phyloP scores from a whole-genome alignment of 345 rosid species.

The Bruguiera parviflora region DNA sequence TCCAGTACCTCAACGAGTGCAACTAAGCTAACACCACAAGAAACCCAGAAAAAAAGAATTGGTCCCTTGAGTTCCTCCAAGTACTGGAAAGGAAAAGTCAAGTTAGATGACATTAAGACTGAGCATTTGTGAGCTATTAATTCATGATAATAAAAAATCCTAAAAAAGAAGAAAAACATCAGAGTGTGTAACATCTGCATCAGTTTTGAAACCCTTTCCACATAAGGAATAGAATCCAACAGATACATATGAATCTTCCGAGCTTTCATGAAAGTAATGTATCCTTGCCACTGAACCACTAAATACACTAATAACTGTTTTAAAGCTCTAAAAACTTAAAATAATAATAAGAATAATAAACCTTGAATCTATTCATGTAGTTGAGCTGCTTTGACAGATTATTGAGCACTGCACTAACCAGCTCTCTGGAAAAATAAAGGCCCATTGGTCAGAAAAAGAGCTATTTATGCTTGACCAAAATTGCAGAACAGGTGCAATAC shows the following conservation, averaged over 20 bases:
- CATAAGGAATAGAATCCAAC: too few species aligned
- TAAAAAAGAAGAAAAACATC: too few species aligned
- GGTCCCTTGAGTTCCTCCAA: slow-evolving; percentile 80
- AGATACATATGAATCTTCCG: too few species aligned
- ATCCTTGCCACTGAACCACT: too few species aligned
- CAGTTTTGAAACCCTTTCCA: too few species aligned
- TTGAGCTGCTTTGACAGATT: slow-evolving; percentile 69
- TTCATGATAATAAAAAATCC: too few species aligned
- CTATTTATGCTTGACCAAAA: background rate
- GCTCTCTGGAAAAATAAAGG: slow-evolving; percentile 58
- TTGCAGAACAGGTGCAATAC: background rate
- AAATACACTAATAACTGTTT: too few species aligned
- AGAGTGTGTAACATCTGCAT: too few species aligned
- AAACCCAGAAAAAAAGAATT: slow-evolving; percentile 81
- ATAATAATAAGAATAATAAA: slow-evolving; percentile 8
- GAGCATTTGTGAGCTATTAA: too few species aligned
- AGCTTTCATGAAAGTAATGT: too few species aligned
- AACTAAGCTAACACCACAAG: slow-evolving; percentile 77
- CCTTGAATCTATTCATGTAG: slow-evolving; percentile 76
- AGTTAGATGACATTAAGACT: slow-evolving; percentile 10
- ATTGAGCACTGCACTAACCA: slow-evolving; percentile 62
- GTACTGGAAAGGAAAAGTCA: slow-evolving; percentile 51
- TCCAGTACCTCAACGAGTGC: slow-evolving; percentile 83
- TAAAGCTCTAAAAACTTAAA: background rate
- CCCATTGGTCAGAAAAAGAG: background rate